A percentile compares a stretch with the other conserved stretches of the same genome.
Evolutionary conservation across 2,329 filamentous ascomycete genomes (phyloP).

Genomic region (Colletotrichum sp.): DNA sequence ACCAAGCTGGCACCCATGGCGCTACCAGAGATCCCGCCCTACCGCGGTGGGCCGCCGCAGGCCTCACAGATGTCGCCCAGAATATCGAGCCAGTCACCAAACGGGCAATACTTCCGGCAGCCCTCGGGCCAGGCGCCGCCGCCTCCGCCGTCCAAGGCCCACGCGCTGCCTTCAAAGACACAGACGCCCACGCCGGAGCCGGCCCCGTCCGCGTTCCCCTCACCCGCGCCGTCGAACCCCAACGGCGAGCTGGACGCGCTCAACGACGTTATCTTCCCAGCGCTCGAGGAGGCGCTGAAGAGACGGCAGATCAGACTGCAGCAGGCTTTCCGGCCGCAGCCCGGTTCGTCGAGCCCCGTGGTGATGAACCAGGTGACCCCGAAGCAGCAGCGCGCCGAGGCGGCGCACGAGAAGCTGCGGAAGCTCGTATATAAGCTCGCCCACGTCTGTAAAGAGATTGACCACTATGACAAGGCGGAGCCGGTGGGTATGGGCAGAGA

Average conservation of each 20-base stretch:
- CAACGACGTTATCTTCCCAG: slow-evolving; percentile 90
- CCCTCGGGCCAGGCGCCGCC: slow-evolving; percentile 19
- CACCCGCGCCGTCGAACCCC: slow-evolving; percentile 60
- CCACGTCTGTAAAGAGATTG: slow-evolving; percentile 86
- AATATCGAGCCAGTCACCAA: slow-evolving; percentile 17
- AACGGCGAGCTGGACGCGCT: slow-evolving; percentile 82
- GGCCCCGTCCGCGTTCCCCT: slow-evolving; percentile 58
- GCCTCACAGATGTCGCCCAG: slow-evolving; percentile 29
- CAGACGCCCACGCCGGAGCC: slow-evolving; percentile 37
- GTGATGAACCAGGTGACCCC: slow-evolving; percentile 56
- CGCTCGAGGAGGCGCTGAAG: slow-evolving; percentile 88
- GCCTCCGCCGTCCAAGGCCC: slow-evolving; percentile 25
- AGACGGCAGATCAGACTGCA: slow-evolving; percentile 72
- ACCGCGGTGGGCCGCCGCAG: slow-evolving; percentile 40
- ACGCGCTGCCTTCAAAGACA: slow-evolving; percentile 32
- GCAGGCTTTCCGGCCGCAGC: slow-evolving; percentile 48
- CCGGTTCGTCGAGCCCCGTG: slow-evolving; percentile 30
- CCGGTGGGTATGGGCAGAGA: slow-evolving; percentile 94
- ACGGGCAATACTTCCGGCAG: slow-evolving; percentile 25
- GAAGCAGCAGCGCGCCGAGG: slow-evolving; percentile 71
- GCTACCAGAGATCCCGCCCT: slow-evolving; percentile 62
- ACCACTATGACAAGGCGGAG: slow-evolving; percentile 83
- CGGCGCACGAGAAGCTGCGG: slow-evolving; percentile 81
- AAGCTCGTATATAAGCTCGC: slow-evolving; percentile 83
- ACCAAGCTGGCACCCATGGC: slow-evolving; percentile 46